These are phyloP conservation scores for Amoebophrya sp. DNA, from an alignment of 169 alveolate species.

Conservation along the genomic window DNA sequence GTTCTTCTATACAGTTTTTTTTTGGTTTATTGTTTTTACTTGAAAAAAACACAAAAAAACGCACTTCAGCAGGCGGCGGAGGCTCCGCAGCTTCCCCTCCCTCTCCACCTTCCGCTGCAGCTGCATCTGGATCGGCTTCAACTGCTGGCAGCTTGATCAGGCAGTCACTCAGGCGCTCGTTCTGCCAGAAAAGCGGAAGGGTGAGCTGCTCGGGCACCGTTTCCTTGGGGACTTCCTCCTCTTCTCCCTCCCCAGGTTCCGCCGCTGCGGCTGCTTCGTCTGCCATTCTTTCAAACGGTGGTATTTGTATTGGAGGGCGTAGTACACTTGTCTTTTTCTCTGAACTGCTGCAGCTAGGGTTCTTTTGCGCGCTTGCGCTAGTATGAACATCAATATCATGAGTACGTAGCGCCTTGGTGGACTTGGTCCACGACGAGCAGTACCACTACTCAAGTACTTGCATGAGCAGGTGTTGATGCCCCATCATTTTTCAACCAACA, in stretches of 20 bases:
- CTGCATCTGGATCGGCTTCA: not conserved
- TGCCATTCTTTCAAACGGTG: too few species aligned
- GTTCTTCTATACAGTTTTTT: not conserved
- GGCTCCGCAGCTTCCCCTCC: not conserved
- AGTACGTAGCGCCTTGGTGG: too few species aligned
- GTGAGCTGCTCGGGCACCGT: not conserved
- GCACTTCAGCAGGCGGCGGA: not conserved
- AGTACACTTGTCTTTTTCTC: too few species aligned
- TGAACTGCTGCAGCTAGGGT: too few species aligned
- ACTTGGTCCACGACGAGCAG: too few species aligned
- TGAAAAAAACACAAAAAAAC: not conserved
- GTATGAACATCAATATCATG: too few species aligned
- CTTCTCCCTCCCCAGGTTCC: not conserved
- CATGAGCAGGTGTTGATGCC: too few species aligned
- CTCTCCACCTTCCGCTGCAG: not conserved
- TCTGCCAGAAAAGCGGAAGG: not conserved
- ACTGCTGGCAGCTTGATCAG: not conserved
- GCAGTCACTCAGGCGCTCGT: not conserved
- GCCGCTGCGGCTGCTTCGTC: too few species aligned
- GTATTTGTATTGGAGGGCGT: too few species aligned
- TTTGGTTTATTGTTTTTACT: not conserved
- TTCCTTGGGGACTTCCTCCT: not conserved
- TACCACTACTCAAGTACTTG: too few species aligned
- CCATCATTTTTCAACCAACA: too few species aligned
- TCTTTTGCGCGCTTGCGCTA: too few species aligned